Conservation (phyloP, 2,329 filamentous ascomycete genomes). For the Penicillium sp. region DNA sequence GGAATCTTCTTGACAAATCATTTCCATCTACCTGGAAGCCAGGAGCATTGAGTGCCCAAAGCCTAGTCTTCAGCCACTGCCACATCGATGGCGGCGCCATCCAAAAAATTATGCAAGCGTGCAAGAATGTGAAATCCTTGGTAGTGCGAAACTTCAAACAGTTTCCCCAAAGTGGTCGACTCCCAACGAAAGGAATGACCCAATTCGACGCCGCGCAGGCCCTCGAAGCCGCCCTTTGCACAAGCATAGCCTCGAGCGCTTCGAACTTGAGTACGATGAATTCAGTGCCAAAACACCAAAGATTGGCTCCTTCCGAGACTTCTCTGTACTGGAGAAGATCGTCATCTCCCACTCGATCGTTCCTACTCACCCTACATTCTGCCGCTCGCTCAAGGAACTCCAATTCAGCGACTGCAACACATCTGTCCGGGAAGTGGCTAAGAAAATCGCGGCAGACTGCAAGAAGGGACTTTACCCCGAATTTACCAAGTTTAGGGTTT, state of each 20-base stretch:
- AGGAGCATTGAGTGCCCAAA: not conserved
- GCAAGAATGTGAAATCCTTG: slow-evolving; percentile 9
- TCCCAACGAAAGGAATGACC: not conserved
- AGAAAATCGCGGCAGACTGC: slow-evolving; percentile 20
- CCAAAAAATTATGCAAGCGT: slow-evolving; percentile 1
- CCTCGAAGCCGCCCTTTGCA: slow-evolving; percentile 18
- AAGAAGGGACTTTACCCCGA: slow-evolving; percentile 18
- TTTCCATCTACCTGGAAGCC: slow-evolving; percentile 10
- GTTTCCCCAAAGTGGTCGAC: not conserved
- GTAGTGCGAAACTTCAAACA: slow-evolving; percentile 11
- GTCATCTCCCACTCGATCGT: slow-evolving; percentile 19
- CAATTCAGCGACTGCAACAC: slow-evolving; percentile 22
- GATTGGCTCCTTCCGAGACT: slow-evolving; percentile 21
- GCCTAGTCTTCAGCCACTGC: slow-evolving; percentile 2
- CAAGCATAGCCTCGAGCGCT: slow-evolving; percentile 16
- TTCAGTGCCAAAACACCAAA: slow-evolving; percentile 7
- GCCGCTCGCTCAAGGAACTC: slow-evolving; percentile 14
- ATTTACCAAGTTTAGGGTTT: slow-evolving; percentile 12
- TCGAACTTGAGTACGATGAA: slow-evolving; percentile 14
- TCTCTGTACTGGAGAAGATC: slow-evolving; percentile 17
- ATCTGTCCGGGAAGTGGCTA: slow-evolving; percentile 16
- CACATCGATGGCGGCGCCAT: slow-evolving; percentile 1
- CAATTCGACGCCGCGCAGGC: slow-evolving; percentile 18
- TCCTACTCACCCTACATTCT: slow-evolving; percentile 21
- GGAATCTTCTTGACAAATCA: slow-evolving; percentile 7